Base-by-base conservation (phyloP, 164 flowering plant genomes). In the Dillenia suffruticosa region DNA sequence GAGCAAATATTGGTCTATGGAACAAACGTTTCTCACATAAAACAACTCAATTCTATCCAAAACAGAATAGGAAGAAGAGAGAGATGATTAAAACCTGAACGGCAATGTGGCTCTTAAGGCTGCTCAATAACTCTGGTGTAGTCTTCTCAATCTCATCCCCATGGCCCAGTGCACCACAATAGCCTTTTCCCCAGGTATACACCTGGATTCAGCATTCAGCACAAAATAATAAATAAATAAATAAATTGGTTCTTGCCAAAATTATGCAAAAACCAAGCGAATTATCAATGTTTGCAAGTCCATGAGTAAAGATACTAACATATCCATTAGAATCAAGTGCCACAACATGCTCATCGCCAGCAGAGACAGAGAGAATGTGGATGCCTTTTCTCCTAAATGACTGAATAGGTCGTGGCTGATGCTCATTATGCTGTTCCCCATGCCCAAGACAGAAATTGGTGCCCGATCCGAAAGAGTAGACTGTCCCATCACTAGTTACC, bases 131-230 rank as follows among this genome's bases (percentile, higher is more conserved):
- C 58, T 72, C 76, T 12, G 98, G 98, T 61, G 75, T 77, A 14
- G 90, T 84, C 81, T 89, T 93, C 71, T 93, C 92, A 68, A 69
- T 83, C 81, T 93, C 98, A 71, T 93, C 96, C 49, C 96, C 98
- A 69, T 87, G 96, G 62, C 98, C 98, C 62, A 93, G 70, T 54
- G 95, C 96, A 56, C 98, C 97, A 76, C 97, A 90, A 49, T 90
- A 93, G 62, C 98, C 98, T 78, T 93, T 93, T 12, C 97, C 98
- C 97, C 98, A 93, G 46, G 95, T 93, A 64, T 90, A 87, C 43
- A 88, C 95, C 97, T 93, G 78, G 55, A 68, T 54, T 40, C 51
- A 65, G 56, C 66, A 66, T 54, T 49, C 44, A 46, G 14, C 16
- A 44, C n/a, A 52, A 12, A 49, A 59, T 49, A 10, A 12, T 45